Percentiles rank a stretch among this genome's conserved stretches.
These are phyloP conservation scores for Pseudodiploospora longispora DNA, from an alignment of 2,329 filamentous ascomycete genomes.

Conservation along the genomic window DNA sequence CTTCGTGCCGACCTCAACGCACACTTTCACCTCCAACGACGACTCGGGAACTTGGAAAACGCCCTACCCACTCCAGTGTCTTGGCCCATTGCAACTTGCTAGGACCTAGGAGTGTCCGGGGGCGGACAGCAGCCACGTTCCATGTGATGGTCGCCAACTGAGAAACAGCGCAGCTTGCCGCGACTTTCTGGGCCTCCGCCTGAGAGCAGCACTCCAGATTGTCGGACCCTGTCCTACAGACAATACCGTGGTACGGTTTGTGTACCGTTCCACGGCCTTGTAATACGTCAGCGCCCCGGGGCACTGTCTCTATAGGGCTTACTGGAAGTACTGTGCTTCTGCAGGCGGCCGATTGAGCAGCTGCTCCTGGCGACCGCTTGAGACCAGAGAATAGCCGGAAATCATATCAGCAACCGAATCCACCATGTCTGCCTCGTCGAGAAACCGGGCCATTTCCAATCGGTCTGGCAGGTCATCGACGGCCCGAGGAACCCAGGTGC, in stretches of 20 bases:
- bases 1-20: background rate
- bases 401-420: conserved; percentile 26
- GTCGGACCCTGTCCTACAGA: conserved; percentile 21
- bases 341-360: conserved; percentile 16
- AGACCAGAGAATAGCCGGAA: conserved; percentile 15
- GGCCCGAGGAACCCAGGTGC: conserved; percentile 31
- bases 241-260: conserved; percentile 31
- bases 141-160: conserved; percentile 30
- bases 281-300: conserved; percentile 12
- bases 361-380: conserved; percentile 11
- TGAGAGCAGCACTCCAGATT: conserved; percentile 16
- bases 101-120: conserved; percentile 15
- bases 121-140: conserved; percentile 23
- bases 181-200: conserved; percentile 18
- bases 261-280: conserved; percentile 28
- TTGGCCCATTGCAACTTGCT: too few relatives aligned
- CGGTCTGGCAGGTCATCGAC: conserved; percentile 49
- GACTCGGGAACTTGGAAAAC: too few relatives aligned
- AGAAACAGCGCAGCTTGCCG: conserved; percentile 24
- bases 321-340: conserved; percentile 16
- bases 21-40: background rate
- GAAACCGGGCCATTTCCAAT: conserved; percentile 52
- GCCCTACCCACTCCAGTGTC: too few relatives aligned
- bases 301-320: conserved; percentile 8
- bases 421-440: conserved; percentile 45